Conservation (phyloP, 768 basidiomycete species). For the Lactifluus echinatus region DNA sequence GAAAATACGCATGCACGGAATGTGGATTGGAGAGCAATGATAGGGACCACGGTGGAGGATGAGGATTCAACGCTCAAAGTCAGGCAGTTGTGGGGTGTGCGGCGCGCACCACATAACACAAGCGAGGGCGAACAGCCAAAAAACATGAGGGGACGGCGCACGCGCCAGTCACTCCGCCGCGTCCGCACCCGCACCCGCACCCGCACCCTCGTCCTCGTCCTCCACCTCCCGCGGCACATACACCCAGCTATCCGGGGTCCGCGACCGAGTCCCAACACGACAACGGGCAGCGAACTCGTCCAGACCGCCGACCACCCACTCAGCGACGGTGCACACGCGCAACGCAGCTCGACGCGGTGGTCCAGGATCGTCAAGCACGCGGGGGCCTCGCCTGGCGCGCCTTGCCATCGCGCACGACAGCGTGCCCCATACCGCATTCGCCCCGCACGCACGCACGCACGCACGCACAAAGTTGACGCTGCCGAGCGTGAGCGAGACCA, state of each 20-base stretch:
- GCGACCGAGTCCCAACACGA: slow-evolving; percentile 15
- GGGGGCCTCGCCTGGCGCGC: slow-evolving; percentile 10
- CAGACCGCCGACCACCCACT: slow-evolving; percentile 2
- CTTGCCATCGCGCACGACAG: background rate
- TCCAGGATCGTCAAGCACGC: slow-evolving; percentile 14
- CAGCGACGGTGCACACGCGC: slow-evolving; percentile 9
- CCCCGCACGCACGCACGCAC: background rate
- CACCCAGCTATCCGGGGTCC: slow-evolving; percentile 13
- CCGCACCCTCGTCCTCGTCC: background rate
- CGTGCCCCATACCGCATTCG: background rate
- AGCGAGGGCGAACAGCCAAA: background rate
- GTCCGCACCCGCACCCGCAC: background rate
- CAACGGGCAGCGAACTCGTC: slow-evolving; percentile 12
- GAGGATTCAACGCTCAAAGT: no score
- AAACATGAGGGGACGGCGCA: background rate
- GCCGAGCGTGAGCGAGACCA: slow-evolving; percentile 8
- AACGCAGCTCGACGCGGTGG: slow-evolving; percentile 11
- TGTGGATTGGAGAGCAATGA: background rate
- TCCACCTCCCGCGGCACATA: slow-evolving; percentile 6
- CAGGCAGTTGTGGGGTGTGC: background rate
- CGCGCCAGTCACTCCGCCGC: background rate
- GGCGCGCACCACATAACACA: background rate
- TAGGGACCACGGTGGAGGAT: background rate
- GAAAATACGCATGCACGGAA: background rate
- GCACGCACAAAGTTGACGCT: slow-evolving; percentile 11